A percentile compares a stretch with the other conserved stretches of the same genome.
Evolutionary conservation across 2,329 filamentous ascomycete genomes (phyloP).

Genomic region (Aspergillus sp.): DNA sequence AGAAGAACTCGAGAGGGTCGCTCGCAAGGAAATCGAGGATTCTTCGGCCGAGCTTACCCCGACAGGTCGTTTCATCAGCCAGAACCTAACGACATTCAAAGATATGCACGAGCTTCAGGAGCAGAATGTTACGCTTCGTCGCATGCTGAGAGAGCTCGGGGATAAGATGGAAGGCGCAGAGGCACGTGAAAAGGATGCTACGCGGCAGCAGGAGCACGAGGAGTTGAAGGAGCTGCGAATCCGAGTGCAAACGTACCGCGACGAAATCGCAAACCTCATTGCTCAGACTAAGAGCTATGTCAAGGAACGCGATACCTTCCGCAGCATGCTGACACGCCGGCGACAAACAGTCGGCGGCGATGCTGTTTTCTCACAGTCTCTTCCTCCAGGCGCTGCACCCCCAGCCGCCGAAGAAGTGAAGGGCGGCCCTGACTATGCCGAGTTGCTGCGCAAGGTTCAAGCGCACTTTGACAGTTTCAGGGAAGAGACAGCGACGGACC

Average conservation of each 20-base stretch:
- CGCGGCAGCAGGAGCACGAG: slow-evolving; percentile 59
- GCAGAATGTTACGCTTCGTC: slow-evolving; percentile 82
- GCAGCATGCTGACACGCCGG: slow-evolving; percentile 82
- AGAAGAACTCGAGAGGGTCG: slow-evolving; percentile 72
- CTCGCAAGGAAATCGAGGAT: slow-evolving; percentile 73
- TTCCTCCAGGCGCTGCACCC: slow-evolving; percentile 56
- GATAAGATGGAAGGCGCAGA: slow-evolving; percentile 91
- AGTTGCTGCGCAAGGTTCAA: slow-evolving; percentile 83
- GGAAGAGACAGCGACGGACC: slow-evolving; percentile 78
- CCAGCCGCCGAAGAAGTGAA: slow-evolving; percentile 45
- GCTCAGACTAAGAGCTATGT: slow-evolving; percentile 89
- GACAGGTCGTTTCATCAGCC: slow-evolving; percentile 84
- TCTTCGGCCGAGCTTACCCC: slow-evolving; percentile 73
- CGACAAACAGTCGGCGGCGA: slow-evolving; percentile 60
- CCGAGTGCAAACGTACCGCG: slow-evolving; percentile 74
- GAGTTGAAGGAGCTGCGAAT: slow-evolving; percentile 72
- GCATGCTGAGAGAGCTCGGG: slow-evolving; percentile 78
- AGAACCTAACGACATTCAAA: slow-evolving; percentile 86
- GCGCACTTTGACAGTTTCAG: slow-evolving; percentile 86
- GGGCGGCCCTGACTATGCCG: slow-evolving; percentile 69
- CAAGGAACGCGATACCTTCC: slow-evolving; percentile 96
- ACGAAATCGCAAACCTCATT: slow-evolving; percentile 79
- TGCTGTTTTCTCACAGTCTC: slow-evolving; percentile 70
- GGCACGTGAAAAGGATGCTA: slow-evolving; percentile 61
- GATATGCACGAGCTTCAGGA: slow-evolving; percentile 80